Conservation (phyloP, 495 filamentous ascomycete species). For the Geoglossum glabrum region DNA sequence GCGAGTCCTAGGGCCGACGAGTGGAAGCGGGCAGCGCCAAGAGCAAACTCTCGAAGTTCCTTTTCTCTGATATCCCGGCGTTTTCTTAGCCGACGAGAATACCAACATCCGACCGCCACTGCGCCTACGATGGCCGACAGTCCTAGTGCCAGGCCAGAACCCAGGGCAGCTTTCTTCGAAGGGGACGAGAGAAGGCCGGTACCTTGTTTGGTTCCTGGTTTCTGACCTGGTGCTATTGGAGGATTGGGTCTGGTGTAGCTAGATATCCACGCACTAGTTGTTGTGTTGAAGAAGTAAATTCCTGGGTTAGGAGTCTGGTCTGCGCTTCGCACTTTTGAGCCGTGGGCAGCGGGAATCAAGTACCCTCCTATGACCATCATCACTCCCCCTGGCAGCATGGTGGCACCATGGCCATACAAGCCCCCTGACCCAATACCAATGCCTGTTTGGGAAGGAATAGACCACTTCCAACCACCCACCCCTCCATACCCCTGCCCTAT, state of each 20-base stretch:
- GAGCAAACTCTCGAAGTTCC: constrained; percentile 24
- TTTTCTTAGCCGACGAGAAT: constrained; percentile 29
- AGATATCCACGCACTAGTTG: constrained; percentile 47
- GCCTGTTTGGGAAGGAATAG: constrained; percentile 28
- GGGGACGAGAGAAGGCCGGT: constrained; percentile 9
- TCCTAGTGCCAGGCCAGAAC: constrained; percentile 54
- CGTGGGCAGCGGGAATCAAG: constrained; percentile 26
- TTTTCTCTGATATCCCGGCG: constrained; percentile 28
- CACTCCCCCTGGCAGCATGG: constrained; percentile 62
- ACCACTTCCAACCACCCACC: constrained; percentile 53
- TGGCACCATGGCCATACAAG: constrained; percentile 70
- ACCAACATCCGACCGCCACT: constrained; percentile 34
- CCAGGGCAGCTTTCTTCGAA: constrained; percentile 42
- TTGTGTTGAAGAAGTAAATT: constrained; percentile 58
- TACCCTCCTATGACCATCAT: constrained; percentile 85
- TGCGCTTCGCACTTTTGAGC: constrained; percentile 19
- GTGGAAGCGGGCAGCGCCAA: neutral
- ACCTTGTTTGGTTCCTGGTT: neutral
- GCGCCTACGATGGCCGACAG: constrained; percentile 31
- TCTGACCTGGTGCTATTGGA: constrained; percentile 1
- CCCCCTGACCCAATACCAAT: constrained; percentile 32
- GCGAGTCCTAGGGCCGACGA: neutral
- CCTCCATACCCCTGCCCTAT: constrained; percentile 52
- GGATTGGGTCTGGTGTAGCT: constrained; percentile 50
- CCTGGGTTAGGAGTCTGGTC: constrained; percentile 21